Base-by-base conservation (phyloP, 306 rosid genomes). In the Sicyos edulis region DNA sequence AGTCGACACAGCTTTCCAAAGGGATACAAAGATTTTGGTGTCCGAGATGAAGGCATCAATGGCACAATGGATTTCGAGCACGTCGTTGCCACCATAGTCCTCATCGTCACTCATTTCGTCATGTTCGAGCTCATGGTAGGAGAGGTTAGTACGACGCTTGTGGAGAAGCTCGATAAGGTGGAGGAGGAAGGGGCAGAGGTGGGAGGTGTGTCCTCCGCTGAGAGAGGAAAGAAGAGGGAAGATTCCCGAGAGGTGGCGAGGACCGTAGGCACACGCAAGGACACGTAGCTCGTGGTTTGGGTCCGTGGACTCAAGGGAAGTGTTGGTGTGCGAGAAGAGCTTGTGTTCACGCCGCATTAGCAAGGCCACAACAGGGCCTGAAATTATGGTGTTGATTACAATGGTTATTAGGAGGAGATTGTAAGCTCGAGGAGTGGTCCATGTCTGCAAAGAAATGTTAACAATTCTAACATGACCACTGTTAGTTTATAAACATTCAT, bases 31-130 rank as follows among this genome's bases (percentile, higher is more conserved):
- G 54, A 90, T 84, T 21, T 63, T 73, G 4, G 90, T 90, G 10
- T 88, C 91, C 2, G 76, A 10, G 4, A 86, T 82, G 82, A 93
- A 93, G 0, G 81, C 64, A 29, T 93, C 97, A 0, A 93, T 78
- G 1, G 96, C 88, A 2, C 82, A 86, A 8, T 88, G 81, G 17
- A 93, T 88, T 51, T 87, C 93, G 21, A 87, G 80, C n/a, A 82
- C 88, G 45, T 93, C 97, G 14, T 93, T 88, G 10, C 95, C 93
- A 0, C 98, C 97, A n/a, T 87, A 88, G 22, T 59, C 78, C 60
- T 93, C 97, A 0, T 88, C 90, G 5, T 90, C 97, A 7, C 96
- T 90, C 21, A 88, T 53, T 15, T 91, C 97, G 0, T 81, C 77
- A 0, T 74, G 82, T 76, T 87, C 96, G 2, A 87, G 89, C 77